phyloP scores from a whole-genome alignment of 306 rosid species.

The Glycine soja region DNA sequence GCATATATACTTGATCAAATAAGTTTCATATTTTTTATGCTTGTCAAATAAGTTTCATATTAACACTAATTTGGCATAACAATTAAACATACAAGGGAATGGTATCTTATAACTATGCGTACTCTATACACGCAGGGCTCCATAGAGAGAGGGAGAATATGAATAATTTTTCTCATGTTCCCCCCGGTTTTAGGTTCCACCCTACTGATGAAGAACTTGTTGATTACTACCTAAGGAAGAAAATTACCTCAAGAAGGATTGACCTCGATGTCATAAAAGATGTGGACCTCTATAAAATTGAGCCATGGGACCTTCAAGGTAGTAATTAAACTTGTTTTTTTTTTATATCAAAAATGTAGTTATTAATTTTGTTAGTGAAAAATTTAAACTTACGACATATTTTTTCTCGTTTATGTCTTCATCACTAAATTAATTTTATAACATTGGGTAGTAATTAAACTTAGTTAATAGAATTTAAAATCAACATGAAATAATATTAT shows the following conservation, averaged over 20 bases:
- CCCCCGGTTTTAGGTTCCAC: constrained; percentile 96
- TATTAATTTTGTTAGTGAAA: too few species aligned
- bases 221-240: constrained; percentile 88
- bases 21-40: not conserved
- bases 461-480: not conserved
- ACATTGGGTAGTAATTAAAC: too few species aligned
- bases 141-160: constrained; percentile 1
- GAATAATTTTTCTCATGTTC: constrained; percentile 80
- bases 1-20: not conserved
- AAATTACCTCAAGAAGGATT: constrained; percentile 67
- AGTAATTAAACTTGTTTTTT: not conserved
- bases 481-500: not conserved
- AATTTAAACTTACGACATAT: too few species aligned
- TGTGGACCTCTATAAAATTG: constrained; percentile 91
- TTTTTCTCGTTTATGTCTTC: too few species aligned
- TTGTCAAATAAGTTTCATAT: too few species aligned
- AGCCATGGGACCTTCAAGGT: constrained; percentile 99
- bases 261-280: constrained; percentile 92
- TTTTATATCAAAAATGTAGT: too few species aligned
- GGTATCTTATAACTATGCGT: not conserved
- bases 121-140: constrained; percentile 48
- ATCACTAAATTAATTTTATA: too few species aligned
- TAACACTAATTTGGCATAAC: not conserved
- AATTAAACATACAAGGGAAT: not conserved
- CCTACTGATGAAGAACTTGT: constrained; percentile 98